These are phyloP conservation scores for Neurospora sp. DNA, from an alignment of 495 filamentous ascomycete species.

Conservation along the genomic window DNA sequence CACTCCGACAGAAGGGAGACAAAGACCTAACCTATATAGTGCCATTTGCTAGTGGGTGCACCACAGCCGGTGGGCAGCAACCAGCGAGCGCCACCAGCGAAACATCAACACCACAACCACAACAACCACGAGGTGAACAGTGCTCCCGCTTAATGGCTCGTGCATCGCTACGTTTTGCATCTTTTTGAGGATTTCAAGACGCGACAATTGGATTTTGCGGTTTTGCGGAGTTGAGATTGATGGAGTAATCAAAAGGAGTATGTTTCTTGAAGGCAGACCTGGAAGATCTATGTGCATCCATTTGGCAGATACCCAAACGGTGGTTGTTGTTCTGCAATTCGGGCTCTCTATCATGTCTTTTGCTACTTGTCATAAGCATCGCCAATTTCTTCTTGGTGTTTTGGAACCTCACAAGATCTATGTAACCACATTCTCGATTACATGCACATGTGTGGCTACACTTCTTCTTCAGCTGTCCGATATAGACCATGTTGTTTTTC, in stretches of 20 bases:
- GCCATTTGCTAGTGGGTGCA: not conserved
- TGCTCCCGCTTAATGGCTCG: not conserved
- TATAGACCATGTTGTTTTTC: not conserved
- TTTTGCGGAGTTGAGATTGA: not conserved
- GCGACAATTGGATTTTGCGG: not conserved
- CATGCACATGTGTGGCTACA: not conserved
- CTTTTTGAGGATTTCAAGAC: not conserved
- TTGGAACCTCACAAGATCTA: not conserved
- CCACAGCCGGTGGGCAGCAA: not conserved
- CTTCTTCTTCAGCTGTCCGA: not conserved
- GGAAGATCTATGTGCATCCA: not conserved
- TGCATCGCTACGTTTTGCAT: not conserved
- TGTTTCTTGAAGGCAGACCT: not conserved
- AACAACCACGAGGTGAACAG: not conserved
- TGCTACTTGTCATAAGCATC: not conserved
- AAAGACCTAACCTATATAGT: constrained; percentile 8
- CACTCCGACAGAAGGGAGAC: constrained; percentile 7
- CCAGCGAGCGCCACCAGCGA: not conserved
- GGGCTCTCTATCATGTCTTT: not conserved
- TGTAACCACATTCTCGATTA: not conserved
- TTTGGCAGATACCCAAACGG: not conserved
- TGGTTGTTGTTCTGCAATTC: not conserved
- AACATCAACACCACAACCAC: not conserved
- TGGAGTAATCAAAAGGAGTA: no score
- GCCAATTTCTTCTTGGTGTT: not conserved